phyloP scores from a whole-genome alignment of 2,329 filamentous ascomycete species.

The Aspergillus sp. region DNA sequence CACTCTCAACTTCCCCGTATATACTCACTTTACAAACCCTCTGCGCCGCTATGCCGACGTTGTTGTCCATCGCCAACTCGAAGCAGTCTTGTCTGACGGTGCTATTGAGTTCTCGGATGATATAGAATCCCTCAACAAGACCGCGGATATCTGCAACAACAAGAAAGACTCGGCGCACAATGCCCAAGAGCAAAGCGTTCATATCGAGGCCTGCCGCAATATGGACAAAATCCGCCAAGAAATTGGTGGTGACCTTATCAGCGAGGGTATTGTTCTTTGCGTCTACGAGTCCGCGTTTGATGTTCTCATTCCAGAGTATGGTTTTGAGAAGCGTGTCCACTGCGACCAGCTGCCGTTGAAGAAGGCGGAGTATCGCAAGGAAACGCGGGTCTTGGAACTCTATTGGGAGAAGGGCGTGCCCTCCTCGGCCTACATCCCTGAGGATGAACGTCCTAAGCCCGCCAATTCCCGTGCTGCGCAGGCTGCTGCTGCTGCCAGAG shows the following conservation, averaged over 20 bases:
- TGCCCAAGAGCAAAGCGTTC: conserved; percentile 97
- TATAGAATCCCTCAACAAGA: conserved; percentile 83
- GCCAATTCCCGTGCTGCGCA: conserved; percentile 72
- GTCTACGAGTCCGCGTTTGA: conserved; percentile 99
- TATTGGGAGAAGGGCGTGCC: conserved; percentile 99
- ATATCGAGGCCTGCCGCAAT: conserved; percentile 93
- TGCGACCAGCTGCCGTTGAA: conserved; percentile 95
- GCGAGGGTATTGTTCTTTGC: conserved; percentile 91
- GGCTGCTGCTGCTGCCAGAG: conserved; percentile 72
- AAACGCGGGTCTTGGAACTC: conserved; percentile 87
- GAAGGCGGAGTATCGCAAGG: conserved; percentile 99
- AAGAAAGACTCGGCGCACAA: conserved; percentile 99
- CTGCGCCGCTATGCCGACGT: conserved; percentile 94
- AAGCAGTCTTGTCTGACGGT: conserved; percentile 78
- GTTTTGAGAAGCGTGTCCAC: conserved; percentile 98
- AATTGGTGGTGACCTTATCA: conserved; percentile 85
- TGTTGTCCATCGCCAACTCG: conserved; percentile 90
- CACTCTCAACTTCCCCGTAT: conserved; percentile 85
- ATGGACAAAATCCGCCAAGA: conserved; percentile 93
- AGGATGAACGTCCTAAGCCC: conserved; percentile 91
- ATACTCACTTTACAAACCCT: conserved; percentile 96
- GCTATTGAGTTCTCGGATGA: conserved; percentile 86
- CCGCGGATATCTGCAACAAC: conserved; percentile 91
- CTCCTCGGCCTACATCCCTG: conserved; percentile 91
- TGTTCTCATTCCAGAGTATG: conserved; percentile 95